phyloP scores from a whole-genome alignment of 805 yeast genomes.

The Yarrowia deformans region DNA sequence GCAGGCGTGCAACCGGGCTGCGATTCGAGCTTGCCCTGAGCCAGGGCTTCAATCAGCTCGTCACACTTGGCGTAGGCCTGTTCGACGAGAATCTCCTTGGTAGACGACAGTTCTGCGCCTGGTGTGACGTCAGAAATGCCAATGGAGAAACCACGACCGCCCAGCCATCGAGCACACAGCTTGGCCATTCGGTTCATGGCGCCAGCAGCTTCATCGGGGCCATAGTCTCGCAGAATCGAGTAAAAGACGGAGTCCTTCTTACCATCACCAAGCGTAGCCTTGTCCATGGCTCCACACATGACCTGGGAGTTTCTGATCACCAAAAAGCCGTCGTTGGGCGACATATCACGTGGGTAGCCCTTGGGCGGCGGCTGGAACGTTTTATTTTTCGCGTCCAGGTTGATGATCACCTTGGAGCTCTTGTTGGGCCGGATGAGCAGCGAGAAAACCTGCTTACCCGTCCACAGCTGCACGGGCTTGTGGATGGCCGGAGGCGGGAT shows the following conservation, averaged over 20 bases:
- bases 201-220: slow-evolving; percentile 92
- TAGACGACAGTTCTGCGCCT: slow-evolving; percentile 72
- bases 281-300: slow-evolving; percentile 95
- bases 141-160: slow-evolving; percentile 94
- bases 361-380: slow-evolving; percentile 79
- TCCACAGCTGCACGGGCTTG: slow-evolving; percentile 92
- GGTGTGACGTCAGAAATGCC: slow-evolving; percentile 99
- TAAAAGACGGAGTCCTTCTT: slow-evolving; percentile 96
- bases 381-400: slow-evolving; percentile 93
- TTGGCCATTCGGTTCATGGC: slow-evolving; percentile 99
- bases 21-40: slow-evolving; percentile 89
- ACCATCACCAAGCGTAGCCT: slow-evolving; percentile 95
- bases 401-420: slow-evolving; percentile 78
- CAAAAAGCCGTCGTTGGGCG: slow-evolving; percentile 95
- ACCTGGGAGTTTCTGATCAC: slow-evolving; percentile 88
- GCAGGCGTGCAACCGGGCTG: slow-evolving; percentile 99
- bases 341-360: slow-evolving; percentile 88
- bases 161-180: slow-evolving; percentile 91
- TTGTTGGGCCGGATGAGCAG: slow-evolving; percentile 84
- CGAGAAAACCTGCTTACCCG: slow-evolving; percentile 95
- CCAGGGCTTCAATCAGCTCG: slow-evolving; percentile 78
- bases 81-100: slow-evolving; percentile 89
- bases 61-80: slow-evolving; percentile 90
- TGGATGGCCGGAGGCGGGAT: slow-evolving; percentile 93
- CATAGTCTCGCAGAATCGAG: slow-evolving; percentile 92